These are phyloP conservation scores for Colletotrichum trifolii DNA, from an alignment of 2,329 filamentous ascomycete genomes.

Conservation along the genomic window DNA sequence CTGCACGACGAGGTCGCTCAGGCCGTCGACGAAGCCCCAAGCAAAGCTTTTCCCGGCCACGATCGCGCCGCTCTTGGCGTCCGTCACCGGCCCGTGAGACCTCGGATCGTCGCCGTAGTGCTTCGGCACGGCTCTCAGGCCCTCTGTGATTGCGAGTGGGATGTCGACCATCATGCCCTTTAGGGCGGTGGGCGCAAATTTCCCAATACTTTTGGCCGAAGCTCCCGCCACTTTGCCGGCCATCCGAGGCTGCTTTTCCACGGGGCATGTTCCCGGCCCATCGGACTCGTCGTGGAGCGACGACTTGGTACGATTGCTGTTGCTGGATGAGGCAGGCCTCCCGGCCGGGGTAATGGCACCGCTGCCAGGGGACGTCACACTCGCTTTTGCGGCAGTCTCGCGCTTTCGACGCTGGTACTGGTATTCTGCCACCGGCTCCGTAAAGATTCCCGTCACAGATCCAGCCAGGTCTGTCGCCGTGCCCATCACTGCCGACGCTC, in stretches of 20 bases:
- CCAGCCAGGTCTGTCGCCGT: conserved; percentile 28
- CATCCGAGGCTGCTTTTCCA: conserved; percentile 55
- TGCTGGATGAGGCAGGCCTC: no score
- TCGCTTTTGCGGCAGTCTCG: background rate
- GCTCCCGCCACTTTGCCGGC: conserved; percentile 48
- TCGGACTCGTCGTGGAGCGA: conserved; percentile 9
- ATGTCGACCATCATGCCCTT: conserved; percentile 54
- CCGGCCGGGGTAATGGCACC: background rate
- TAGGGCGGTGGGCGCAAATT: conserved; percentile 51
- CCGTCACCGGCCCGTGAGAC: conserved; percentile 49
- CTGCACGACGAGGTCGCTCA: conserved; percentile 55
- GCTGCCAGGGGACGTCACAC: no score
- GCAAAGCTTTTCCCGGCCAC: conserved; percentile 57
- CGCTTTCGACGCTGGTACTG: conserved; percentile 4
- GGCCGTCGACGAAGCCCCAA: conserved; percentile 56
- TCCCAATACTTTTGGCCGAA: conserved; percentile 27
- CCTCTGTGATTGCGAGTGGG: conserved; percentile 59
- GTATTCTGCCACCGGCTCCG: conserved; percentile 27
- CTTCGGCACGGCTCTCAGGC: conserved; percentile 62
- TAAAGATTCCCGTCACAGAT: conserved; percentile 31
- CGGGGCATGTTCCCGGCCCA: conserved; percentile 50
- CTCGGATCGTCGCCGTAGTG: conserved; percentile 61
- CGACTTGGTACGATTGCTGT: conserved; percentile 52
- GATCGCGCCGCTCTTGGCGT: conserved; percentile 55
- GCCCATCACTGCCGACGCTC: conserved; percentile 36